Evolutionary conservation across 2,329 filamentous ascomycete species (phyloP).

Genomic region (Botryotinia globosa): DNA sequence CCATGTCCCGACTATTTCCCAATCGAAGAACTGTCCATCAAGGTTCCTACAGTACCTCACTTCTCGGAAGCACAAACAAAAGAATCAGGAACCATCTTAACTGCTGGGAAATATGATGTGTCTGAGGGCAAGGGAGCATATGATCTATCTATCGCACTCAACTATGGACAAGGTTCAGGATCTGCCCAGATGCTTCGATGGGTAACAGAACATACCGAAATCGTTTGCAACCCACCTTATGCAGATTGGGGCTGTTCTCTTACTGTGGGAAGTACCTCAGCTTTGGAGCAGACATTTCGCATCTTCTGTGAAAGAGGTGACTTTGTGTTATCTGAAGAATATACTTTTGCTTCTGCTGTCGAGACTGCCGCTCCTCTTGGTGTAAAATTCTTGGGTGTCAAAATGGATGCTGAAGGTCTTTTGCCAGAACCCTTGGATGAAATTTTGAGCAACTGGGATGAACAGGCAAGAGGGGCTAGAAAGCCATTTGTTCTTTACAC

Average conservation of each 20-base stretch:
- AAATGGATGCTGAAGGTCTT: conserved; percentile 66
- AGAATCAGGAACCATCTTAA: conserved; percentile 58
- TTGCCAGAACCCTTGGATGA: conserved; percentile 60
- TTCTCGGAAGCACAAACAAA: conserved; percentile 69
- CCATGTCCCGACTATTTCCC: conserved; percentile 91
- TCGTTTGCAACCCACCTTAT: conserved; percentile 83
- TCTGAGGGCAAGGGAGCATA: conserved; percentile 53
- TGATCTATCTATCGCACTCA: conserved; percentile 85
- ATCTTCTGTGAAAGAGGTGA: conserved; percentile 78
- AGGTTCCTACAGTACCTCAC: conserved; percentile 64
- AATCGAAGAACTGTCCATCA: conserved; percentile 74
- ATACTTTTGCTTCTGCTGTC: conserved; percentile 75
- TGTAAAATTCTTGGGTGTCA: conserved; percentile 56
- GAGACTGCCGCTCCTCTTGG: conserved; percentile 64
- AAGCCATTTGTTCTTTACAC: conserved; percentile 70
- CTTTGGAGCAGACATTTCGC: conserved; percentile 78
- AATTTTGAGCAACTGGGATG: conserved; percentile 64
- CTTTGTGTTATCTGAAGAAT: conserved; percentile 81
- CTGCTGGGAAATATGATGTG: conserved; percentile 81
- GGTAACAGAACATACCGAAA: conserved; percentile 92
- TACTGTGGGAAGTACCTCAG: conserved; percentile 81
- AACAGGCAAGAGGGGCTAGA: conserved; percentile 50
- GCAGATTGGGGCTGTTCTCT: conserved; percentile 84
- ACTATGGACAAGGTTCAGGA: conserved; percentile 87
- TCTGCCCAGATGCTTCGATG: conserved; percentile 85